Percentiles rank a stretch among this genome's conserved stretches.
These are phyloP conservation scores for Vigna hirtella DNA, from an alignment of 306 rosid genomes.

Conservation along the genomic window DNA sequence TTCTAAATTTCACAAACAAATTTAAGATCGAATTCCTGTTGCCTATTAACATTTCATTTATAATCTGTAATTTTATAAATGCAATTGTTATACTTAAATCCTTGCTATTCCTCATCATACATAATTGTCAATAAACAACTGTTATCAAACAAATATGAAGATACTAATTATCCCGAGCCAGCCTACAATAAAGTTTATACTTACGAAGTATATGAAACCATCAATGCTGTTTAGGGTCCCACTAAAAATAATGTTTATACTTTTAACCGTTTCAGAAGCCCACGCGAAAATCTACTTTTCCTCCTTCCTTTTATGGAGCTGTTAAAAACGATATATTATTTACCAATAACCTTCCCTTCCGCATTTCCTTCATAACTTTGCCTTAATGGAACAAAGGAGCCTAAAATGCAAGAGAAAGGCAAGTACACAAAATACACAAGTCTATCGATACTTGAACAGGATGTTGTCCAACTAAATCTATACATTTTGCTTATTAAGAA, in stretches of 20 bases:
- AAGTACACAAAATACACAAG: conserved; percentile 5
- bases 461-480: conserved; percentile 34
- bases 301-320: neutral
- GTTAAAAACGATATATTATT: neutral
- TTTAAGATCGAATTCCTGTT: neutral
- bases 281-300: neutral
- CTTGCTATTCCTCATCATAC: neutral
- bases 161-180: too few species aligned
- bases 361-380: neutral
- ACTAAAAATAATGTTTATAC: too few species aligned
- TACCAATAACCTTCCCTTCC: neutral
- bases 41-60: neutral
- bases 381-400: neutral
- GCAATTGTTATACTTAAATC: neutral
- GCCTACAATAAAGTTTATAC: too few species aligned
- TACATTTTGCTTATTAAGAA: conserved; percentile 36
- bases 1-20: neutral
- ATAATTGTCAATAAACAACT: neutral
- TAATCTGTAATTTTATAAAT: neutral
- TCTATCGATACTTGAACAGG: neutral
- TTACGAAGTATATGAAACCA: too few species aligned
- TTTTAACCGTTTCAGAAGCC: too few species aligned
- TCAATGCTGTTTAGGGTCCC: too few species aligned
- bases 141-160: neutral
- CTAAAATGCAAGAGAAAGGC: neutral